Conservation (phyloP, 352 stramenopile genomes). For the Poterioochromonas sp. region DNA sequence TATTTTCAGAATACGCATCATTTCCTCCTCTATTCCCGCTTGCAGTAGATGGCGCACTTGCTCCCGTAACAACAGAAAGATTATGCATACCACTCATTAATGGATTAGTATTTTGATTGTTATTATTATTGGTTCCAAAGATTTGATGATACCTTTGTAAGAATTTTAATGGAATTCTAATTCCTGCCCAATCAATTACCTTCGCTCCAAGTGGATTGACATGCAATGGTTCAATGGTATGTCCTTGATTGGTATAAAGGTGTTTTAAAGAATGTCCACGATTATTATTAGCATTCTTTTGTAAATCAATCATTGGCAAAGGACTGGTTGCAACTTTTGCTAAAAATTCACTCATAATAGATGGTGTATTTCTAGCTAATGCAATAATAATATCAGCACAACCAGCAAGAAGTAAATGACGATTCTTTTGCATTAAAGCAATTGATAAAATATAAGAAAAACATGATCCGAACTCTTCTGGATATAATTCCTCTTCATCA, state of each 20-base stretch:
- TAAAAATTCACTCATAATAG: not conserved
- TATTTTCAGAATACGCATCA: not conserved
- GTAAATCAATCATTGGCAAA: not conserved
- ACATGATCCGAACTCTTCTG: not conserved
- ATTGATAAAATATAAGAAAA: conserved; percentile 15
- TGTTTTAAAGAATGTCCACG: not conserved
- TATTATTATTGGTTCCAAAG: too few relatives aligned
- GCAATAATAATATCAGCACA: not conserved
- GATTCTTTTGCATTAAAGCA: conserved; percentile 3
- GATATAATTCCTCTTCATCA: too few relatives aligned
- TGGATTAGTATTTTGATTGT: too few relatives aligned
- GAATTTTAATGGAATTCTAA: conserved; percentile 20
- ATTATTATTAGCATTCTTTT: not conserved
- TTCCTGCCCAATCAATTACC: conserved; percentile 1
- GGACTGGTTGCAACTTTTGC: not conserved
- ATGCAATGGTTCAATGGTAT: not conserved
- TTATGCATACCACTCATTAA: too few relatives aligned
- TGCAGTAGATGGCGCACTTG: too few relatives aligned
- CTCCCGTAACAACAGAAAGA: too few relatives aligned
- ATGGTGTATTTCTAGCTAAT: not conserved
- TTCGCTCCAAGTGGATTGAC: not conserved
- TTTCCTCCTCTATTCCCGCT: not conserved
- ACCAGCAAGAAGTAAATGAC: not conserved
- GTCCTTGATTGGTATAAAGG: not conserved
- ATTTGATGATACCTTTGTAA: not conserved